Evolutionary conservation across 2,329 filamentous ascomycete species (phyloP), one percentile per base, ranked within the genome.

Genomic region (Triangularia verruculosa): DNA sequence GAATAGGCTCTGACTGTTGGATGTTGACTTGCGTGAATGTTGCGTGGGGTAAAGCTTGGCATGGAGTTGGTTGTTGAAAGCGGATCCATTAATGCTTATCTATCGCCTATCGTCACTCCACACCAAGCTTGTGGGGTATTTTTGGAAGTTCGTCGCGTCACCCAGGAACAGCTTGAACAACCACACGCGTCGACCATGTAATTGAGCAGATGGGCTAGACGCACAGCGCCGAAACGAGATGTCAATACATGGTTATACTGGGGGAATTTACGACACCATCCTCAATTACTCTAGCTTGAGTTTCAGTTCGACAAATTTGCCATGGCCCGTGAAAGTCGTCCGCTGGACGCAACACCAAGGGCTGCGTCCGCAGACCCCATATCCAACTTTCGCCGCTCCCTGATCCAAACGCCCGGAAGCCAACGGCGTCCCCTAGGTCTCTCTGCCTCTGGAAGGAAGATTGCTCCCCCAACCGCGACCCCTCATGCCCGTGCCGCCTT

Each of bases 401-500:
- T 80, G n/a, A 76, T 77, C 62, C 80, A 60, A 20, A 70, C 81
- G 3, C 80, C 80, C 2, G 78, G 77, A 55, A 77, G 66, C 64
- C 64, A 70, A n/a, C 70, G 69, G 4, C 68, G 76, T 58, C 78
- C 77, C 2, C 75, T 76, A 30, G 79, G 79, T 11, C 78, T 79
- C 47, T 80, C 80, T 9, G 79, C 78, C 32, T 84, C 83, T 1
- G 82, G 76, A 56, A 74, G 73, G 66, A 78, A 79, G 73, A 77
- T 78, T 12, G 77, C 80, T 2, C 65, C 65, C 3, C 66, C 61
- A 9, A 63, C 62, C 13, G 72, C 73, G 7, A 89, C 86, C 17
- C 86, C 86, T 0, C 86, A 89, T 71, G 85, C 83, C 55, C 83
- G 82, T 68, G 86, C 86, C 11, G 86, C 86, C 52, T 82, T 81